phyloP scores from a whole-genome alignment of 129 eudicot genomes.

The Centella asiatica region DNA sequence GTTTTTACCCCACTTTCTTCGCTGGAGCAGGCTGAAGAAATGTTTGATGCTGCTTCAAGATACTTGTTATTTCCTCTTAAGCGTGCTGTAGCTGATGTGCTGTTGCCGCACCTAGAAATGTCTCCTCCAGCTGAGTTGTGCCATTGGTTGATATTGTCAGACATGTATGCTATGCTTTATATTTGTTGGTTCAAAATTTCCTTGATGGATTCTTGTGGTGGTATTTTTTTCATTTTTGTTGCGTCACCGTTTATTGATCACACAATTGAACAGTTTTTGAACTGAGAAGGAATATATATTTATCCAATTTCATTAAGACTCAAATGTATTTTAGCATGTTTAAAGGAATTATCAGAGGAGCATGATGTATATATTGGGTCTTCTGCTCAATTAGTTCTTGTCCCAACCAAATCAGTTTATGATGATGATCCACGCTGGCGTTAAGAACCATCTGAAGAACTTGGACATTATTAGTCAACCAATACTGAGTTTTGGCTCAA shows the following conservation, averaged over 20 bases:
- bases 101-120: conserved; percentile 75
- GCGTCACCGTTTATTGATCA: not conserved
- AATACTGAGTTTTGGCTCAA: no score
- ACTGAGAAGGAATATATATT: not conserved
- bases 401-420: no score
- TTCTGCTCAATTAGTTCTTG: no score
- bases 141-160: conserved; percentile 76
- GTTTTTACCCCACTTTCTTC: conserved; percentile 3
- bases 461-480: no score
- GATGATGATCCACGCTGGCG: no score
- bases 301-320: no score
- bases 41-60: conserved; percentile 98
- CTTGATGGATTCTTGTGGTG: not conserved
- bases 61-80: conserved; percentile 85
- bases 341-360: no score
- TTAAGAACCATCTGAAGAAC: no score
- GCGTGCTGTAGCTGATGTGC: conserved; percentile 96
- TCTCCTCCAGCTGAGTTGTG: conserved; percentile 80
- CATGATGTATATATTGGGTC: no score
- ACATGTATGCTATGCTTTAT: conserved; percentile 50
- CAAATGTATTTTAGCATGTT: no score
- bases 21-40: conserved; percentile 76
- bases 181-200: not conserved
- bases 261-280: not conserved
- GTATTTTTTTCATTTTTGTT: not conserved